Percentiles rank a stretch among this genome's conserved stretches.
Evolutionary conservation across 179 eudicot genomes (phyloP).

Genomic region (Silene coronaria): DNA sequence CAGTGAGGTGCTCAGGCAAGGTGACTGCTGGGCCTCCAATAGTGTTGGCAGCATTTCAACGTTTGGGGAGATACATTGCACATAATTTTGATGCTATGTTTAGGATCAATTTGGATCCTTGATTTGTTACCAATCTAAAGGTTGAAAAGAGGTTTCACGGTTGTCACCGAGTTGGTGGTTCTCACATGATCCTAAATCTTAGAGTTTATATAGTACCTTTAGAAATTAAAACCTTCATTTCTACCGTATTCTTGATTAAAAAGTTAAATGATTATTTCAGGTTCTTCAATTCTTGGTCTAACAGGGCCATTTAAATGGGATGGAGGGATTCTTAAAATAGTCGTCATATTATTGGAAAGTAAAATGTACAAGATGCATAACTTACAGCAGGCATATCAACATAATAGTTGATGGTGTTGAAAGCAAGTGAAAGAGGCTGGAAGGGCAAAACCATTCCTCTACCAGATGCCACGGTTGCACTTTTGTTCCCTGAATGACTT

Average conservation of each 20-base stretch:
- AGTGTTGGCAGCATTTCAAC: no score
- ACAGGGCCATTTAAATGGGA: not conserved
- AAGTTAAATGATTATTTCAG: not conserved
- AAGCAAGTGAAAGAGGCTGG: conserved; percentile 62
- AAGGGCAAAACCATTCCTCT: conserved; percentile 80
- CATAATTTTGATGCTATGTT: no score
- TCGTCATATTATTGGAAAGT: not conserved
- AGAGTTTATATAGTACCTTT: not conserved
- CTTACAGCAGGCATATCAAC: conserved; percentile 83
- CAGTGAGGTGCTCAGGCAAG: no score
- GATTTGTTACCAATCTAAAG: no score
- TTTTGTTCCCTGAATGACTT: not conserved
- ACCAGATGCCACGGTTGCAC: conserved; percentile 14
- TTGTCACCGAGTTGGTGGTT: no score
- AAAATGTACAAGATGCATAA: not conserved
- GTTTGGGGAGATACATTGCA: no score
- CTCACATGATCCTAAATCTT: no score
- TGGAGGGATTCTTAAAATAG: not conserved
- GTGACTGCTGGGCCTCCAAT: no score
- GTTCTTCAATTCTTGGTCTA: not conserved
- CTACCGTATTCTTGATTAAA: not conserved
- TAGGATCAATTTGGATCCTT: no score
- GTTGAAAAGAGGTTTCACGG: no score
- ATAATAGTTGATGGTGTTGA: conserved; percentile 62
- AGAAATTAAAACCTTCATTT: not conserved